Evolutionary conservation across 2,329 filamentous ascomycete species (phyloP).

Genomic region (Chrysoporthe cubensis): DNA sequence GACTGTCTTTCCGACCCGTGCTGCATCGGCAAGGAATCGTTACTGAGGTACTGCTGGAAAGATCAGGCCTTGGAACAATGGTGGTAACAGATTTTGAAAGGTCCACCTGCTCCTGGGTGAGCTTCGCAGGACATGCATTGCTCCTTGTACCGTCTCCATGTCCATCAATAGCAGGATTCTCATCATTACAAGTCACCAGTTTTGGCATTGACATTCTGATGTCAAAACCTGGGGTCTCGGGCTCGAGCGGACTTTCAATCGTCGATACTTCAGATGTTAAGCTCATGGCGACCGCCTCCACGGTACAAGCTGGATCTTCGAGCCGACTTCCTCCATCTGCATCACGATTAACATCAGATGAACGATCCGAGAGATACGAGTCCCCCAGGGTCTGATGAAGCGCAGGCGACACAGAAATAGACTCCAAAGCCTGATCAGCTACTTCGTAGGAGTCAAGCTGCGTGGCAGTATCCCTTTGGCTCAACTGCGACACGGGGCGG

Average conservation of each 20-base stretch:
- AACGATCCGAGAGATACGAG: background rate
- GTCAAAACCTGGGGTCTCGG: slow-evolving; percentile 4
- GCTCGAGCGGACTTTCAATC: slow-evolving; percentile 3
- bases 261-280: slow-evolving; percentile 9
- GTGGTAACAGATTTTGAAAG: background rate
- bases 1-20: slow-evolving; percentile 26
- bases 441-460: background rate
- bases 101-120: background rate
- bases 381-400: background rate
- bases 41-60: background rate
- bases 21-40: slow-evolving; percentile 7
- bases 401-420: background rate
- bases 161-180: background rate
- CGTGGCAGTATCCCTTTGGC: background rate
- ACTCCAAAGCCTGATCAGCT: background rate
- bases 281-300: background rate
- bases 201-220: background rate
- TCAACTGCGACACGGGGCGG: background rate
- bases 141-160: background rate
- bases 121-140: background rate
- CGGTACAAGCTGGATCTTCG: background rate
- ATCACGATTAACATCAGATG: background rate
- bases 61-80: background rate
- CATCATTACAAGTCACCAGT: background rate
- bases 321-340: background rate